phyloP scores from a whole-genome alignment of 257 asterid genomes.

The Misopates orontium region DNA sequence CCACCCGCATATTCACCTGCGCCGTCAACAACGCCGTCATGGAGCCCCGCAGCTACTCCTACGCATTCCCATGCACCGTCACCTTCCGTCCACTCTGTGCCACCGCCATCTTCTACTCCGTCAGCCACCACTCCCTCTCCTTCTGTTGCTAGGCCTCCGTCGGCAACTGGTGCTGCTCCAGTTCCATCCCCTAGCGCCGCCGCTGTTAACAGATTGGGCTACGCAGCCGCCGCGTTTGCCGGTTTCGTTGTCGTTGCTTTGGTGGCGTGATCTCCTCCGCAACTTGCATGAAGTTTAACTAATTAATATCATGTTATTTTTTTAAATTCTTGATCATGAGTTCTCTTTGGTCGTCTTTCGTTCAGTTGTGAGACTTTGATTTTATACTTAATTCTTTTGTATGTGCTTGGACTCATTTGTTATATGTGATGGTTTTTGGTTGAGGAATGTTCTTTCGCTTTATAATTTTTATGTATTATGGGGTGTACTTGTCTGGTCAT shows the following conservation, averaged over 20 bases:
- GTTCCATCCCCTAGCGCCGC: conserved; percentile 23
- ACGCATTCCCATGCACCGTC: conserved; percentile 21
- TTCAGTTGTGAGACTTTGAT: neutral
- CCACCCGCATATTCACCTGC: conserved; percentile 8
- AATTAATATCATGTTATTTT: too few relatives aligned
- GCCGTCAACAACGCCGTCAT: conserved; percentile 14
- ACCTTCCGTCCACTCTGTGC: conserved; percentile 30
- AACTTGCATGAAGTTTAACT: too few relatives aligned
- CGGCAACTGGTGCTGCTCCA: conserved; percentile 19
- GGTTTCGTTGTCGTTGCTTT: conserved; percentile 30
- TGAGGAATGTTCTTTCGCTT: too few relatives aligned
- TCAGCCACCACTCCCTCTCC: conserved; percentile 34
- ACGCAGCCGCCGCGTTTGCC: conserved; percentile 21
- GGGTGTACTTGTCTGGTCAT: too few relatives aligned
- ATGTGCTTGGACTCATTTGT: too few relatives aligned
- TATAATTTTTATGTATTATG: too few relatives aligned
- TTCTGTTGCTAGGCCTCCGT: conserved; percentile 29
- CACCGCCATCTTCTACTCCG: conserved; percentile 7
- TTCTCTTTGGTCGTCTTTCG: neutral
- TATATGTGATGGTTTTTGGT: too few relatives aligned
- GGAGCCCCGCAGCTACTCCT: conserved; percentile 27
- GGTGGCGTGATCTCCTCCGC: conserved; percentile 25
- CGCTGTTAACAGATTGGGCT: conserved; percentile 27
- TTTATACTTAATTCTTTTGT: neutral
- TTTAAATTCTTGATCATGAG: neutral